Evolutionary conservation across 129 eudicot genomes (phyloP), one percentile per base, ranked within the genome.

Genomic region (Tagetes patula): DNA sequence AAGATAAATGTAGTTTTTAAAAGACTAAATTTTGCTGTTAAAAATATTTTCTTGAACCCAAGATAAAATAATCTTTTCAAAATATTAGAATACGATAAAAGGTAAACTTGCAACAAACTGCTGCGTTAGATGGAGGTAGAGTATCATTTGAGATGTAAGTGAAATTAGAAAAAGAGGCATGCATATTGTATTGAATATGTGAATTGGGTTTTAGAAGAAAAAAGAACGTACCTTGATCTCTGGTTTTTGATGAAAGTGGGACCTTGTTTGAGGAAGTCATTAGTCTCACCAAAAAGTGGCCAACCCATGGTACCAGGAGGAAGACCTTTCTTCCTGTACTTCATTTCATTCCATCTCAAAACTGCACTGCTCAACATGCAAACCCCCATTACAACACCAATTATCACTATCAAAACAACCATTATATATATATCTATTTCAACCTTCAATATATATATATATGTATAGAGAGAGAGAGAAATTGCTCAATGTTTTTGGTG

Each of bases 271-370:
- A 95, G 97, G 62, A 95, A 95, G 74, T 95, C 97, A 56, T 91
- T 86, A 70, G 99, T 95, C 81, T 95, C 99, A 71, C 99, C 99
- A 80, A 95, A 88, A 79, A 95, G 78, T 63, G 99, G 99, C 99
- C 99, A 95, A 38, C 99, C 99, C 99, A 95, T 95, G 70, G 99
- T 95, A 42, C 99, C 99, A 20, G 99, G 99, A 27, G 99, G 99
- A 66, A 95, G 72, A 8, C 96, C 91, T 82, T 86, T 84, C 88
- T 85, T 95, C 81, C 83, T 85, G 86, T 90, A 91, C 73, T 82
- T 84, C 62, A 95, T 77, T 72, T 88, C 94, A 79, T 90, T 95
- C 99, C 99, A 95, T 83, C 82, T 91, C 82, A 95, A 85, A 65
- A 95, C 75, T 70, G 86, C 87, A 37, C 84, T 78, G 74, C 91